A percentile compares a stretch with the other conserved stretches of the same genome.
Evolutionary conservation across 2,329 filamentous ascomycete genomes (phyloP).

Genomic region (Cordyceps fumosorosea): DNA sequence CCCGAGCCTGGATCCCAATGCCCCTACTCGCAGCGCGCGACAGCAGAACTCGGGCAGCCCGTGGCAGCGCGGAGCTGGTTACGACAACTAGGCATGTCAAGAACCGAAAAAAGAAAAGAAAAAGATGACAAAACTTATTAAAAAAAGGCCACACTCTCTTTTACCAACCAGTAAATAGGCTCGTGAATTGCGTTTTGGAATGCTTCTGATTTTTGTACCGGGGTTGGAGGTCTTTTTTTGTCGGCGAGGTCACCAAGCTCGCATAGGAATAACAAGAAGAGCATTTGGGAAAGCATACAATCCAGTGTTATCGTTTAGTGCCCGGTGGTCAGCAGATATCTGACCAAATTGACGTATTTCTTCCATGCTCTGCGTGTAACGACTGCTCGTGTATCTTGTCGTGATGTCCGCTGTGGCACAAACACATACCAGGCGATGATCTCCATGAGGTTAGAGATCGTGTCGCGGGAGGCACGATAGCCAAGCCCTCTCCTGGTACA

Average conservation of each 20-base stretch:
- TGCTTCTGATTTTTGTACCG: constrained; percentile 3
- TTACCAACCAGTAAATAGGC: background rate
- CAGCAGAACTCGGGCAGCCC: constrained; percentile 4
- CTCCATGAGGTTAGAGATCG: no score
- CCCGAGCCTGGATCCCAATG: constrained; percentile 2
- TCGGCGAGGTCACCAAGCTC: background rate
- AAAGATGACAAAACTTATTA: background rate
- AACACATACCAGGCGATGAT: no score
- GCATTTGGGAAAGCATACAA: background rate
- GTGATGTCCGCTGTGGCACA: background rate
- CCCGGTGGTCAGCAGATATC: background rate
- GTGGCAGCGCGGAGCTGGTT: constrained; percentile 12
- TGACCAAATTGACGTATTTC: constrained; percentile 1
- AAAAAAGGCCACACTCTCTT: background rate
- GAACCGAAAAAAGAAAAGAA: background rate
- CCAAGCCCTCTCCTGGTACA: no score
- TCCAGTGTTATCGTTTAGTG: background rate
- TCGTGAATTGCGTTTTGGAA: constrained; percentile 5
- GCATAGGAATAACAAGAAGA: constrained; percentile 2
- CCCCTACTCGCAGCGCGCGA: background rate
- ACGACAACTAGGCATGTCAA: background rate
- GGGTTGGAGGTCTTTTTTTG: background rate
- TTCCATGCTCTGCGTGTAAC: background rate
- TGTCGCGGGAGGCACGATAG: no score
- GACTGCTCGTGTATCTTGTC: background rate